These are phyloP conservation scores for Solanum peruvianum DNA, from an alignment of 257 asterid species.

Conservation along the genomic window DNA sequence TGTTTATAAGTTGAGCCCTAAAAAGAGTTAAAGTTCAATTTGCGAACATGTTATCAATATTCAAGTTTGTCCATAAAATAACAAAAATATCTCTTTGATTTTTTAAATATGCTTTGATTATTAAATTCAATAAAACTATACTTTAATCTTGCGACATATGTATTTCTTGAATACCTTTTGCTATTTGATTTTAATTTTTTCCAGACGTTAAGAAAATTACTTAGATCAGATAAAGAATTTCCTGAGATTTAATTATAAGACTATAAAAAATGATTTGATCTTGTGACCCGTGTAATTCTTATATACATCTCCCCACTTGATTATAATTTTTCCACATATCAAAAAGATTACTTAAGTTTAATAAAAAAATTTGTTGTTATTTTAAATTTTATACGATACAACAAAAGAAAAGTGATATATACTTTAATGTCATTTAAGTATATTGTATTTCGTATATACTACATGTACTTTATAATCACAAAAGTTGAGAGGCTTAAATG, in stretches of 20 bases:
- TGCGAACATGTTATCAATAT: neutral
- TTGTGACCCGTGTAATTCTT: too few species aligned
- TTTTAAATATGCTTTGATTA: too few species aligned
- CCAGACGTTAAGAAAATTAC: neutral
- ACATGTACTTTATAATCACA: neutral
- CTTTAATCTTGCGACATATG: too few species aligned
- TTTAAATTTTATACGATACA: too few species aligned
- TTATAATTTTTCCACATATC: neutral
- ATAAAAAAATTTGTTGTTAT: too few species aligned
- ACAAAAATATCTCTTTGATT: neutral
- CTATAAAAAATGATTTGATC: neutral
- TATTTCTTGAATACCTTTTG: neutral
- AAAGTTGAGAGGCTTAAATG: neutral
- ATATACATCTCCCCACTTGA: too few species aligned
- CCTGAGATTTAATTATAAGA: neutral
- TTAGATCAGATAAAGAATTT: too few species aligned
- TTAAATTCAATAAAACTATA: too few species aligned
- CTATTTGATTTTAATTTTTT: neutral
- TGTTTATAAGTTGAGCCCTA: neutral
- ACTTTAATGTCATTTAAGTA: too few species aligned
- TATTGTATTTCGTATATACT: neutral
- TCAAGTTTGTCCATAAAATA: neutral
- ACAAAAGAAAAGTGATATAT: too few species aligned
- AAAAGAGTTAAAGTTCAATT: neutral
- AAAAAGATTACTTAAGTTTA: neutral